Base-by-base conservation (phyloP, 1,139 yeast genomes). In the Saccharomyces hybrid region DNA sequence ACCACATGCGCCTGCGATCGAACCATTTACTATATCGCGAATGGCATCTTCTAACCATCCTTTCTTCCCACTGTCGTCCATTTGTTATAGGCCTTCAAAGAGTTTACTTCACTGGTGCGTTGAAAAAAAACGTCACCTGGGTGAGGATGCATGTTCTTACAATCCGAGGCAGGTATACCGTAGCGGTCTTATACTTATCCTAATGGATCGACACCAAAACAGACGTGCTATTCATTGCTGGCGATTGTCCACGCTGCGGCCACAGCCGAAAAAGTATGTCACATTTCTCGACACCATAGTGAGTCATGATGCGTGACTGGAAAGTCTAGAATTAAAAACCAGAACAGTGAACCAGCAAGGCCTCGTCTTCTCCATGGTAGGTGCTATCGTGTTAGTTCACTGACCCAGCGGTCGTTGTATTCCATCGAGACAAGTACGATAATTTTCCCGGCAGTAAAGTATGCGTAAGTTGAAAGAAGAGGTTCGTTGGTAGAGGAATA, bases 1-100 rank as follows among this genome's bases (percentile, higher is more conserved):
- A 3, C 96, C 97, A 8, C 82, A 72, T 58, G 88, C 85, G 7
- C 98, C 98, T 0, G 97, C 83, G 8, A 77, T 56, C 14, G 72
- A 68, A 27, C 72, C 72, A 57, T 59, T 65, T 20, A 64, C 34
- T 27, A 69, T 63, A 53, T 69, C 72, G 34, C 57, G 58, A 5
- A 62, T 34, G 1, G 69, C 68, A 9, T 9, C 32, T 23, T 46
- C 48, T 28, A 28, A 9, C 14, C 9, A 23, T 13, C 31, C 48
- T 28, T 27, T 46, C 16, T 26, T 46, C 8, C 9, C 13, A 8
- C 48, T 28, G 23, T n/a, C 20, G 7, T 46, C 32, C 32, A 27
- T 28, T 46, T 9, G 9, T 38, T 5, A 13, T 38, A 2, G 44
- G 44, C 25, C 4, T 7, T 38, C 25, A 4, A 38, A 11, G 11